Conservation (phyloP, 73 alveolate species). For the Stentor roeselii region DNA sequence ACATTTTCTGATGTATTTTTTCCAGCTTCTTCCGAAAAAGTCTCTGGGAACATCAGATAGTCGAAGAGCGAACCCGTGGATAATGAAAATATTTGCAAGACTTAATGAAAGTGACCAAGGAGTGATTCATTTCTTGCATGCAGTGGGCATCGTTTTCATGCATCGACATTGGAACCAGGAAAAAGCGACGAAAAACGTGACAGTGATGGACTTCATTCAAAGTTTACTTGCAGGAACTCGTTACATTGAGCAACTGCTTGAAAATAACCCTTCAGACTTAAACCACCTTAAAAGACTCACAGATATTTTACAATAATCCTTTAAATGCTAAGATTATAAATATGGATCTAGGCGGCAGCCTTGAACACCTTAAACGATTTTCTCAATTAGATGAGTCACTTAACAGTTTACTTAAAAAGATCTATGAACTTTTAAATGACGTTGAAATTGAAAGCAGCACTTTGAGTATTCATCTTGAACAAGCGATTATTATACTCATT, state of each 20-base stretch:
- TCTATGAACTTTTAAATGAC: no score
- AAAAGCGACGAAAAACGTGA: neutral
- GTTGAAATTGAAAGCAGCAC: no score
- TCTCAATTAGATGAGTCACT: no score
- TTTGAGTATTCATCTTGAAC: no score
- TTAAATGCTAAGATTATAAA: neutral
- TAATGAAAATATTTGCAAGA: conserved; percentile 9
- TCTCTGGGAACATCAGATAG: neutral
- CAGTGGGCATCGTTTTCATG: neutral
- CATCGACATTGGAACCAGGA: neutral
- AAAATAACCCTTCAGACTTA: neutral
- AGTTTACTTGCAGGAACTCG: neutral
- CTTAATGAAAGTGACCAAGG: conserved; percentile 11
- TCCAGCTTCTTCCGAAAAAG: conserved; percentile 10
- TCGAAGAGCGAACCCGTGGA: conserved; percentile 7
- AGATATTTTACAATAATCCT: neutral
- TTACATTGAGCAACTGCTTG: neutral
- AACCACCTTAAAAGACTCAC: neutral
- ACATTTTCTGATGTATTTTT: neutral
- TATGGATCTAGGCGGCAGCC: neutral
- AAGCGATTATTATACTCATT: no score
- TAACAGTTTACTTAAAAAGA: no score
- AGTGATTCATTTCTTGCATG: neutral
- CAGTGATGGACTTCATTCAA: conserved; percentile 9
- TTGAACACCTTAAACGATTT: neutral